These are phyloP conservation scores for Rosa chinensis DNA, from an alignment of 306 rosid species.

Conservation along the genomic window DNA sequence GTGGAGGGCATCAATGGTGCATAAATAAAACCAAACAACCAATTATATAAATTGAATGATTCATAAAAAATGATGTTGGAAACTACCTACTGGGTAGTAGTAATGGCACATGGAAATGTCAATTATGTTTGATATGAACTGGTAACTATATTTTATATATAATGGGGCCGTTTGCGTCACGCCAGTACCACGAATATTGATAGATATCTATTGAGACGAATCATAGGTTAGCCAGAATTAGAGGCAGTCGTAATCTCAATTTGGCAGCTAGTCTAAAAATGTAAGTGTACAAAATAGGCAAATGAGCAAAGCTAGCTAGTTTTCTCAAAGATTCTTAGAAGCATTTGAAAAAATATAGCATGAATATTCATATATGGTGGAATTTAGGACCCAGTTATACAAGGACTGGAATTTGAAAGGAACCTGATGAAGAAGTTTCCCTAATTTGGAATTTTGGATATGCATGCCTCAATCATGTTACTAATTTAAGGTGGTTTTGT, in stretches of 20 bases:
- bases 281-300: background rate
- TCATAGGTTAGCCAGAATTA: background rate
- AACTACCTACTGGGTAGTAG: background rate
- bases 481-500: background rate
- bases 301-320: no score
- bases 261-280: background rate
- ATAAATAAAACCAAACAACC: background rate
- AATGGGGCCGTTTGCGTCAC: background rate
- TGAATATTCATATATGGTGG: background rate
- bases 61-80: background rate
- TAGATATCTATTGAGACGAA: background rate
- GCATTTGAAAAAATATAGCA: background rate
- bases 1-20: constrained; percentile 2
- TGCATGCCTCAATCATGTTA: background rate
- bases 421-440: background rate
- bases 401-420: background rate
- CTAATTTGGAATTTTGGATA: background rate
- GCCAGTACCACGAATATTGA: background rate
- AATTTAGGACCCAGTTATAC: background rate
- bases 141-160: background rate
- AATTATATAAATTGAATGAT: background rate
- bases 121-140: background rate
- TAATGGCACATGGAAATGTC: background rate
- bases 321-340: background rate
- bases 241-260: background rate